Evolutionary conservation across 495 filamentous ascomycete species (phyloP).

Genomic region (Aspergillus asperescens): DNA sequence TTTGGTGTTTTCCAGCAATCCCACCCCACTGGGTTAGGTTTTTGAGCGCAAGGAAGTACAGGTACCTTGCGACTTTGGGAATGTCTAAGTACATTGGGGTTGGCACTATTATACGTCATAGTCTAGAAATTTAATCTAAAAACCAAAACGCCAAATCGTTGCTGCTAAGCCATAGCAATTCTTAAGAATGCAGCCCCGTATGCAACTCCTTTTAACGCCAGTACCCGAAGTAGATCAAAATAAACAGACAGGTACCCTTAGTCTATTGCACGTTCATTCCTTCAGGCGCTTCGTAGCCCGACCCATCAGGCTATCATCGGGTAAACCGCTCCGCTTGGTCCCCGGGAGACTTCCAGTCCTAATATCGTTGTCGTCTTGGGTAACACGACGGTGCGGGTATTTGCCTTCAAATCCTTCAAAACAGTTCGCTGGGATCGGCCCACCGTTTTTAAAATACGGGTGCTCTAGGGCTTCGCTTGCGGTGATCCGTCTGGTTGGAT

Average conservation of each 20-base stretch:
- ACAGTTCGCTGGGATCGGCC: conserved; percentile 68
- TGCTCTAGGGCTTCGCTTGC: conserved; percentile 82
- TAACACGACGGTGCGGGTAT: conserved; percentile 87
- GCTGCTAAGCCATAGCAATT: background rate
- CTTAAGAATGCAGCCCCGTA: background rate
- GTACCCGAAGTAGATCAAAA: background rate
- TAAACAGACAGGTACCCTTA: background rate
- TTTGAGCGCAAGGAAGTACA: too few species aligned
- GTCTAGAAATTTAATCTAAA: too few species aligned
- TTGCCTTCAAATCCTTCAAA: conserved; percentile 83
- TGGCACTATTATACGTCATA: too few species aligned
- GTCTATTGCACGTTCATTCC: conserved; percentile 25
- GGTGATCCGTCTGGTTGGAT: conserved; percentile 81
- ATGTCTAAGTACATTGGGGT: too few species aligned
- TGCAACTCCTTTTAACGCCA: background rate
- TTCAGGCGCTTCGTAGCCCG: conserved; percentile 42
- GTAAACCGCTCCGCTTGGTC: conserved; percentile 83
- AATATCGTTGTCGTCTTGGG: conserved; percentile 92
- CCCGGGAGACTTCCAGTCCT: conserved; percentile 80
- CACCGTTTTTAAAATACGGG: conserved; percentile 70
- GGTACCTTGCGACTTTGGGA: too few species aligned
- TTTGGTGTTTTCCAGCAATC: too few species aligned
- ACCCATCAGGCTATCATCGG: conserved; percentile 68
- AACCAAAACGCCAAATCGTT: background rate
- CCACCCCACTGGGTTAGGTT: too few species aligned